phyloP scores from a whole-genome alignment of 768 basidiomycete species.

The Leccinum imitatum region DNA sequence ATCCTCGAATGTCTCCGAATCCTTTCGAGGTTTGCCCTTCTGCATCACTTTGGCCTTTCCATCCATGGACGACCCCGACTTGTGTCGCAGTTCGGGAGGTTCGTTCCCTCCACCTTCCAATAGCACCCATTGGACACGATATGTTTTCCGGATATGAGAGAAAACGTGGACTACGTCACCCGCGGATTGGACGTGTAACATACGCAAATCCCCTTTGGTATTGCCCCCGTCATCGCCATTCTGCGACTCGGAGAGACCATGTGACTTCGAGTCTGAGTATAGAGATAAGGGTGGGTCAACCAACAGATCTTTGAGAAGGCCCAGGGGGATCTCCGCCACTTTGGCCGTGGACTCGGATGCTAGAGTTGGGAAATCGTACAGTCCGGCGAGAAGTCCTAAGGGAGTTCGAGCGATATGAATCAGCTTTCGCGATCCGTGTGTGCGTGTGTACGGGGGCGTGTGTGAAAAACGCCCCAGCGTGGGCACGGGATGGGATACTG shows the following conservation, averaged over 20 bases:
- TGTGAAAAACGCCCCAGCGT: not conserved
- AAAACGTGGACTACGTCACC: conserved; percentile 81
- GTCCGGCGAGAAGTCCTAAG: conserved; percentile 83
- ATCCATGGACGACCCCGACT: conserved; percentile 5
- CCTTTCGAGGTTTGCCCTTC: conserved; percentile 17
- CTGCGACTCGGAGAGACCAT: not conserved
- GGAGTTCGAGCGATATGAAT: not conserved
- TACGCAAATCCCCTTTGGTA: conserved; percentile 21
- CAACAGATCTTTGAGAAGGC: conserved; percentile 43
- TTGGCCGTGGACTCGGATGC: conserved; percentile 40
- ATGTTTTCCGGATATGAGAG: conserved; percentile 89
- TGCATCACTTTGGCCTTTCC: conserved; percentile 4
- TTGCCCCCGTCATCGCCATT: not conserved
- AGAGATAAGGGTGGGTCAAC: conserved; percentile 25
- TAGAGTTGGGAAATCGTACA: conserved; percentile 82
- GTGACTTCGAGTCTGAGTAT: conserved; percentile 4
- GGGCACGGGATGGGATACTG: conserved; percentile 14
- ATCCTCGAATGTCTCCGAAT: conserved; percentile 9
- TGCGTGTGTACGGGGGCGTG: not conserved
- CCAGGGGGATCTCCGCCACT: conserved; percentile 33
- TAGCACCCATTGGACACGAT: conserved; percentile 70
- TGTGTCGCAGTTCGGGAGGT: conserved; percentile 37
- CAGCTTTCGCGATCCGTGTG: not conserved
- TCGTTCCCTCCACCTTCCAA: conserved; percentile 53
- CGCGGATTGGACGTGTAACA: conserved; percentile 48